Conservation (phyloP, 306 rosid species). For the Lagenaria siceraria region DNA sequence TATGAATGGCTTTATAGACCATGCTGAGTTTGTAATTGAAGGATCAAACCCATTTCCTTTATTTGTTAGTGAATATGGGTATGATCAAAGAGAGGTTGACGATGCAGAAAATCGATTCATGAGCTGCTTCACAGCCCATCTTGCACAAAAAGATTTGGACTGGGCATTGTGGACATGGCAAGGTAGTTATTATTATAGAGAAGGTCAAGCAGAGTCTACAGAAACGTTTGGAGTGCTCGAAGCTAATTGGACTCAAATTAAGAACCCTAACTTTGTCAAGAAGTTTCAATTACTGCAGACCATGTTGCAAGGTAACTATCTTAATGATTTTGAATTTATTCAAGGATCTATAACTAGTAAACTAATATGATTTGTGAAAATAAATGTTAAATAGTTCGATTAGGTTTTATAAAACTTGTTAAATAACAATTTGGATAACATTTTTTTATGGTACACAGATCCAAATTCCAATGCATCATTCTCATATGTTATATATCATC, state of each 20-base stretch:
- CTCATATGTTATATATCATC: background rate
- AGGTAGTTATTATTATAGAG: constrained; percentile 28
- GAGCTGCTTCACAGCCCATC: constrained; percentile 13
- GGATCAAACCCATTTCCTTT: background rate
- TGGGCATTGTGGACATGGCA: constrained; percentile 6
- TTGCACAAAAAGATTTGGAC: constrained; percentile 31
- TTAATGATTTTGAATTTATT: background rate
- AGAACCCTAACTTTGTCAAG: constrained; percentile 16
- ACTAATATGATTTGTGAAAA: no score
- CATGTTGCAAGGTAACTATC: constrained; percentile 18
- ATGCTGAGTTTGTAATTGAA: background rate
- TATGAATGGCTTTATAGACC: background rate
- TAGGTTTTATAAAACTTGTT: no score
- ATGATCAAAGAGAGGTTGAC: constrained; percentile 12
- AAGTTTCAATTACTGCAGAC: constrained; percentile 28
- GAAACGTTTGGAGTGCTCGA: constrained; percentile 24
- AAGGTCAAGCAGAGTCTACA: background rate
- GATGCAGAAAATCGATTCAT: constrained; percentile 14
- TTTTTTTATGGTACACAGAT: background rate
- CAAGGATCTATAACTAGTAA: background rate
- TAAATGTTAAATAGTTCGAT: no score
- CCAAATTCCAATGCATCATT: background rate
- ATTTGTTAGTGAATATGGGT: constrained; percentile 7
- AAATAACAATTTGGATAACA: no score
- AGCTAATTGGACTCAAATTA: constrained; percentile 14